Percentiles rank a stretch among this genome's conserved stretches.
Evolutionary conservation across 2,329 filamentous ascomycete species (phyloP).

Genomic region (Colletotrichum sp.): DNA sequence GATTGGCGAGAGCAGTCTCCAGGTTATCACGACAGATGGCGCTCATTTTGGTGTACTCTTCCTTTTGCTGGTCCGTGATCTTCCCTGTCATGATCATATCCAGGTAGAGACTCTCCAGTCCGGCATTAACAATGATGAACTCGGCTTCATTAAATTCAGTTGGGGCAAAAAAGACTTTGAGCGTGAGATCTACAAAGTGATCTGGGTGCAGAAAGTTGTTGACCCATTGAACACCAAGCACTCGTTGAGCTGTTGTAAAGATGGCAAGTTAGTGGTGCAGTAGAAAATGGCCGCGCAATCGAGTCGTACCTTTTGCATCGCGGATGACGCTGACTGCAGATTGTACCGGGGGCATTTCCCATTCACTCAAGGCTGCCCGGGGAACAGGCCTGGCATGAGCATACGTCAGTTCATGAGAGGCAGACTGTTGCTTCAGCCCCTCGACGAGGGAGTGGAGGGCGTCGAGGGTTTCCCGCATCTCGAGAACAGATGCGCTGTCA

Average conservation of each 20-base stretch:
- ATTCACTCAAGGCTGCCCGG: neutral
- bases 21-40: conserved; percentile 30
- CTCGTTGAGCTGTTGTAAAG: neutral
- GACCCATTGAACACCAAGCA: conserved; percentile 27
- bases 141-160: conserved; percentile 31
- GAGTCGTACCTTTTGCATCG: conserved; percentile 9
- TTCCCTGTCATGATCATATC: conserved; percentile 21
- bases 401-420: conserved; percentile 27
- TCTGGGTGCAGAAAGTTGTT: conserved; percentile 31
- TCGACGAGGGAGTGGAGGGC: conserved; percentile 34
- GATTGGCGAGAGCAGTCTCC: conserved; percentile 32
- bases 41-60: conserved; percentile 27
- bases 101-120: conserved; percentile 32
- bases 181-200: conserved; percentile 33
- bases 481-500: conserved; percentile 30
- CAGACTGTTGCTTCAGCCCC: conserved; percentile 28
- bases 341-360: conserved; percentile 20
- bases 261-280: neutral
- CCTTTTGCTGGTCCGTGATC: conserved; percentile 16
- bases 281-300: accelerated
- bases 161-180: conserved; percentile 35
- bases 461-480: conserved; percentile 38
- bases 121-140: conserved; percentile 36
- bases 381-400: conserved; percentile 19
- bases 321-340: conserved; percentile 17